These are phyloP conservation scores for Calonectria multiphialidica DNA, from an alignment of 2,329 filamentous ascomycete genomes.

Conservation along the genomic window DNA sequence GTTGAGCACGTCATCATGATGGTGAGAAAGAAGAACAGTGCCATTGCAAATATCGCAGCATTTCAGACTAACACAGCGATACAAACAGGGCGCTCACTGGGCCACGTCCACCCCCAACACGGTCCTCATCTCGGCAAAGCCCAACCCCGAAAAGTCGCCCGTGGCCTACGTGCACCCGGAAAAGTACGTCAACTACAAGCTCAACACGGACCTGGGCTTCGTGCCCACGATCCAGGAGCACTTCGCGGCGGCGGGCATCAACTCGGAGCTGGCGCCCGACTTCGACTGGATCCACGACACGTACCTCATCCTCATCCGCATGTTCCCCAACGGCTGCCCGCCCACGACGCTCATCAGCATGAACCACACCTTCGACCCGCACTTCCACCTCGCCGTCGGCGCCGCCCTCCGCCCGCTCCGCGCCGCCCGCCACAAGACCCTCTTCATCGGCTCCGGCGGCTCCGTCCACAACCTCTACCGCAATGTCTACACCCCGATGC, in stretches of 20 bases:
- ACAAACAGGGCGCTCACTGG: conserved; percentile 73
- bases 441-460: conserved; percentile 71
- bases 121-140: conserved; percentile 72
- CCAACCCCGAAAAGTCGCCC: conserved; percentile 69
- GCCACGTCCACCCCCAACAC: conserved; percentile 58
- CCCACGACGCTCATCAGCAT: conserved; percentile 64
- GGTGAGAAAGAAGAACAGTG: conserved; percentile 19
- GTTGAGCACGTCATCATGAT: conserved; percentile 38
- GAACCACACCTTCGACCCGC: conserved; percentile 39
- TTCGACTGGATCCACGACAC: conserved; percentile 83
- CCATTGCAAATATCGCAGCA: no score
- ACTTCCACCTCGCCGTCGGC: conserved; percentile 40
- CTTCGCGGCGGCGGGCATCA: conserved; percentile 14
- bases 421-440: conserved; percentile 33
- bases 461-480: conserved; percentile 79
- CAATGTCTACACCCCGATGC: conserved; percentile 74
- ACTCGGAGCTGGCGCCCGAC: conserved; percentile 36
- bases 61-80: not conserved
- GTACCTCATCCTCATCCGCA: conserved; percentile 75
- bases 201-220: conserved; percentile 67
- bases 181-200: conserved; percentile 73
- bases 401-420: conserved; percentile 25
- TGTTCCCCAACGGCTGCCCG: conserved; percentile 75
- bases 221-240: conserved; percentile 13
- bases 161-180: conserved; percentile 75